Base-by-base conservation (phyloP, 768 basidiomycete species). In the Tulasnella sp. region DNA sequence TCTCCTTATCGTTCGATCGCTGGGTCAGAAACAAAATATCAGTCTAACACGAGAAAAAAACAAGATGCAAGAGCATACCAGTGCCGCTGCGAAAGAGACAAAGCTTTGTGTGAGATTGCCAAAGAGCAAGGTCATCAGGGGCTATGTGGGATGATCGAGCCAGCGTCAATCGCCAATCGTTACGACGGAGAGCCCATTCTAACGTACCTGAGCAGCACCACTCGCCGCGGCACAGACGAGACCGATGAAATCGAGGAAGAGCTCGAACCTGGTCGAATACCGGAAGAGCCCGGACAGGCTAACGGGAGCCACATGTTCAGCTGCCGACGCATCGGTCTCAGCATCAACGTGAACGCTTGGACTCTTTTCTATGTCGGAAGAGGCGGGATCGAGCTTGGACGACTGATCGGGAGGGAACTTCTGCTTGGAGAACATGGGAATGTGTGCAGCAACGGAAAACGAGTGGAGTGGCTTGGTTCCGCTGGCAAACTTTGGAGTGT, bases 161-260 rank as follows among this genome's bases (percentile, higher is more conserved):
- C 2, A 1, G 12, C n/a, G 9, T 59, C 52, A 59, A 29, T 29
- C 41, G 52, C 29, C 17, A 16, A 3, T 2, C 12, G 14, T 22
- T 11, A 26, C 26, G 36, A 39, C 9, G n/a, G 22, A 39, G 37
- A 39, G 39, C 26, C 11, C 34, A 34, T 5, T 81, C 80, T 32
- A 80, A 77, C 9, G 78, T 22, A 59, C 52, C 26, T 59, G 52
- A 29, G 52, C 26, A 29, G 52, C 52, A 59, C 52, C 52, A 7
- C 80, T 78, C 3, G 75, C 78, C 34, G 78, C 77, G 29, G 82
- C 81, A 64, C 78, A 76, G 32, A 83, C 29, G n/a, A 83, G 59
- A 3, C 82, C 83, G 67, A 83, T 59, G n/a, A 79, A 7, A 74
- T 83, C 79, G 59, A 81, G 42, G 36, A 76, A 12, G 16, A 77